Conservation (phyloP, 306 rosid genomes). For the Acacia acuminata region DNA sequence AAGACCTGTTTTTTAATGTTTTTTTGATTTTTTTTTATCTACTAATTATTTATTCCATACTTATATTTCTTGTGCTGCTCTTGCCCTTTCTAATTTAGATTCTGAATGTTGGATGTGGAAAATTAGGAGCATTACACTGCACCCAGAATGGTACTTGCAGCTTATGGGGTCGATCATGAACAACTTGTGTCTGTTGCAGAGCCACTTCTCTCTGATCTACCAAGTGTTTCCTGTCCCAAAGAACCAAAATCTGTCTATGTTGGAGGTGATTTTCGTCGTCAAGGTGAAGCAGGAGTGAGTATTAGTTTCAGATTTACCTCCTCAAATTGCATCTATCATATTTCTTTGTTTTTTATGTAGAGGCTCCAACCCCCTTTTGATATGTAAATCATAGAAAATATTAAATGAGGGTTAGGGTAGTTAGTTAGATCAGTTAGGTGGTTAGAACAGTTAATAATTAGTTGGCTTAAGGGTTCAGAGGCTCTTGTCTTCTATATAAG, state of each 20-base stretch:
- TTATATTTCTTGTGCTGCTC: conserved; percentile 5
- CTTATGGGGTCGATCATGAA: conserved; percentile 89
- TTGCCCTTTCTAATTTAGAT: conserved; percentile 4
- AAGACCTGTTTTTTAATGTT: conserved; percentile 55
- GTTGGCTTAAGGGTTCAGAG: too few species aligned
- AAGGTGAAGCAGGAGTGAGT: conserved; percentile 78
- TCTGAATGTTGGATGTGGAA: conserved; percentile 33
- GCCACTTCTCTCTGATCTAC: conserved; percentile 91
- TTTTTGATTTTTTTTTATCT: conserved; percentile 19
- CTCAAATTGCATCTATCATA: not conserved
- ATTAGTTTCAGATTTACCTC: not conserved
- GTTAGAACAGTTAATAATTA: too few species aligned
- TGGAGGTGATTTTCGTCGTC: conserved; percentile 94
- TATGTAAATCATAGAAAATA: too few species aligned
- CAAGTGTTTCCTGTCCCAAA: conserved; percentile 44
- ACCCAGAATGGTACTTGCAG: conserved; percentile 94
- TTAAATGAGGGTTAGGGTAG: too few species aligned
- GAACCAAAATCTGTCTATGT: conserved; percentile 81
- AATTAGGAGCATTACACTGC: conserved; percentile 95
- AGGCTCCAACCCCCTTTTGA: not conserved
- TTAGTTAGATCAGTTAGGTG: too few species aligned
- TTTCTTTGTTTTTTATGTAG: not conserved
- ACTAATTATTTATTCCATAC: conserved; percentile 21
- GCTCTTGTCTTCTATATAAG: too few species aligned
- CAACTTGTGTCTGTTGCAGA: conserved; percentile 81